Conservation (phyloP, 345 rosid species). For the Bruguiera sexangula region DNA sequence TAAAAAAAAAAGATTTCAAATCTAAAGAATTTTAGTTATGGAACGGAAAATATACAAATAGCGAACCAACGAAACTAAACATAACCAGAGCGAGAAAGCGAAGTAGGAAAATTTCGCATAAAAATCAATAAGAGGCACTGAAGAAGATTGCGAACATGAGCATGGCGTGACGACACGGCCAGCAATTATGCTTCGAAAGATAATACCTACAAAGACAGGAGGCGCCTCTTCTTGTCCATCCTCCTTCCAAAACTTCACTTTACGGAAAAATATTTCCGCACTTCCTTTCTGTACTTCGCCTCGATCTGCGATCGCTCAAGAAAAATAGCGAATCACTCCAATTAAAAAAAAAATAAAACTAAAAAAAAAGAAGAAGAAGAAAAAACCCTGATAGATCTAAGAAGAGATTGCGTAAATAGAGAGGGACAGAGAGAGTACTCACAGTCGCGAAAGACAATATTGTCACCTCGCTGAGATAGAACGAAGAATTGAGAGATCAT, state of each 20-base stretch:
- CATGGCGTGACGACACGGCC: background rate
- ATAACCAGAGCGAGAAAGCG: no score
- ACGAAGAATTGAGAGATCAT: constrained; percentile 99
- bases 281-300: constrained; percentile 88
- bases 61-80: no score
- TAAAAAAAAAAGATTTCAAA: background rate
- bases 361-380: background rate
- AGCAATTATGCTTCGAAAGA: constrained; percentile 20
- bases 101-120: background rate
- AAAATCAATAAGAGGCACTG: background rate
- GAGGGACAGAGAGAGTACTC: constrained; percentile 20
- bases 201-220: constrained; percentile 98
- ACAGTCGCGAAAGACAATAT: constrained; percentile 98
- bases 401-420: background rate
- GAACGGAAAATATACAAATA: no score
- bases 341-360: background rate
- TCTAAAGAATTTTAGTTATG: background rate
- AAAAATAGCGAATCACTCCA: background rate
- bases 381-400: background rate
- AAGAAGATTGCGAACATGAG: background rate
- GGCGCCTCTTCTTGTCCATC: constrained; percentile 95
- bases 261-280: constrained; percentile 91
- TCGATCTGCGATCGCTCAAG: constrained; percentile 50
- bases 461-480: constrained; percentile 95
- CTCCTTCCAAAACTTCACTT: constrained; percentile 98